Conservation (phyloP, 1,284 basidiomycete genomes). For the Microstroma glucosiphilum region DNA sequence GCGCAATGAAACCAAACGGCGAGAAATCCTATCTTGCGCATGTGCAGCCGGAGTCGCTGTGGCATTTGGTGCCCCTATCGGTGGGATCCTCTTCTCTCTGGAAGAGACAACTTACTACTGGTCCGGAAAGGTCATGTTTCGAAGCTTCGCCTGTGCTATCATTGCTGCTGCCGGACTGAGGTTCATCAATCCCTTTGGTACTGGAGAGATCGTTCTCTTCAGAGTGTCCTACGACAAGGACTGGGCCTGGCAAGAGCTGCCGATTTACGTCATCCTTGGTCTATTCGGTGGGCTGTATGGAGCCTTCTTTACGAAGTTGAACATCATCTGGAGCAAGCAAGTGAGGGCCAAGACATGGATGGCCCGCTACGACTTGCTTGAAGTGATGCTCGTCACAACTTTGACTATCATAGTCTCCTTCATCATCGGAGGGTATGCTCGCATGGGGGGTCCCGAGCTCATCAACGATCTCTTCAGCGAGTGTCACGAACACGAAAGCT, state of each 20-base stretch:
- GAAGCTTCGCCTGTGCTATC: conserved; percentile 45
- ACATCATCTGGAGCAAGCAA: conserved; percentile 64
- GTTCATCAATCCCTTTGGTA: conserved; percentile 82
- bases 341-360: conserved; percentile 44
- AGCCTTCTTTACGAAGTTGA: conserved; percentile 84
- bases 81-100: conserved; percentile 59
- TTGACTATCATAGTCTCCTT: conserved; percentile 62
- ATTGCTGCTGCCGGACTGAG: conserved; percentile 51
- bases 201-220: conserved; percentile 57
- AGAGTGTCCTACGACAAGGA: conserved; percentile 87
- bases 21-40: conserved; percentile 37
- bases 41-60: conserved; percentile 66
- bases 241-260: conserved; percentile 73
- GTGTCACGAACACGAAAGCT: conserved; percentile 57
- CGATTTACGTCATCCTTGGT: conserved; percentile 78
- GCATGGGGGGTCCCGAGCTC: conserved; percentile 90
- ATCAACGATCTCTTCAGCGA: conserved; percentile 56
- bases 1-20: conserved; percentile 65
- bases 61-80: conserved; percentile 44
- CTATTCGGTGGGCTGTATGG: conserved; percentile 73
- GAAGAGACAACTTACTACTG: conserved; percentile 53
- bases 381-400: conserved; percentile 69
- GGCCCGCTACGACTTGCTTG: conserved; percentile 65
- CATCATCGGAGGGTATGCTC: conserved; percentile 73
- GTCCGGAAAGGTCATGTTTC: conserved; percentile 52